Evolutionary conservation across 2,329 filamentous ascomycete species (phyloP).

Genomic region (Fusarium stilboides): DNA sequence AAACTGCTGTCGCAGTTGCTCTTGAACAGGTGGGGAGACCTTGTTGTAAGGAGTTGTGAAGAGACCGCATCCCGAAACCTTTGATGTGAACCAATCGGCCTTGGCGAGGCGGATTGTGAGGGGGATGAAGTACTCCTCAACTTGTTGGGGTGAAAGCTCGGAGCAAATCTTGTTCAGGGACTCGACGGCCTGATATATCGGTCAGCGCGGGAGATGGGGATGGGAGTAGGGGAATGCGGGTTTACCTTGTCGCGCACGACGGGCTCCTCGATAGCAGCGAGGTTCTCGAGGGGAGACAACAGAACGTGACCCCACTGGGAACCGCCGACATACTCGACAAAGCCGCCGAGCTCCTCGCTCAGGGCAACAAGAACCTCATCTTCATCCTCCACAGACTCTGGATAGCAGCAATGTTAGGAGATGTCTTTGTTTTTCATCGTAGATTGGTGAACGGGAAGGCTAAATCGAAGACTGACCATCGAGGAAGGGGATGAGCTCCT

Average conservation of each 20-base stretch:
- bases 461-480: conserved; percentile 79
- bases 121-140: conserved; percentile 98
- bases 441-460: conserved; percentile 36
- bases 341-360: conserved; percentile 95
- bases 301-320: conserved; percentile 95
- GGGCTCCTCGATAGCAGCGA: conserved; percentile 98
- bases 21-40: conserved; percentile 88
- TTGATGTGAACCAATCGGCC: conserved; percentile 99
- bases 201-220: conserved; percentile 8
- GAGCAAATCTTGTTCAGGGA: conserved; percentile 99
- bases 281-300: conserved; percentile 95
- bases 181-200: conserved; percentile 83
- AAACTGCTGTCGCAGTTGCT: conserved; percentile 92
- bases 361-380: conserved; percentile 97
- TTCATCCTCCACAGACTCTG: conserved; percentile 99
- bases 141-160: conserved; percentile 89
- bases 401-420: conserved; percentile 40
- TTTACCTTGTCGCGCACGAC: conserved; percentile 96
- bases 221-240: conserved; percentile 34
- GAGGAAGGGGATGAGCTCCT: conserved; percentile 98
- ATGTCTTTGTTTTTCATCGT: conserved; percentile 29
- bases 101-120: conserved; percentile 96
- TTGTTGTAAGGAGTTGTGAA: conserved; percentile 95
- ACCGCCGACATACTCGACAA: conserved; percentile 98
- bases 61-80: conserved; percentile 96